These are phyloP conservation scores for Penicillium nucicola DNA, from an alignment of 495 filamentous ascomycete genomes.

Conservation along the genomic window DNA sequence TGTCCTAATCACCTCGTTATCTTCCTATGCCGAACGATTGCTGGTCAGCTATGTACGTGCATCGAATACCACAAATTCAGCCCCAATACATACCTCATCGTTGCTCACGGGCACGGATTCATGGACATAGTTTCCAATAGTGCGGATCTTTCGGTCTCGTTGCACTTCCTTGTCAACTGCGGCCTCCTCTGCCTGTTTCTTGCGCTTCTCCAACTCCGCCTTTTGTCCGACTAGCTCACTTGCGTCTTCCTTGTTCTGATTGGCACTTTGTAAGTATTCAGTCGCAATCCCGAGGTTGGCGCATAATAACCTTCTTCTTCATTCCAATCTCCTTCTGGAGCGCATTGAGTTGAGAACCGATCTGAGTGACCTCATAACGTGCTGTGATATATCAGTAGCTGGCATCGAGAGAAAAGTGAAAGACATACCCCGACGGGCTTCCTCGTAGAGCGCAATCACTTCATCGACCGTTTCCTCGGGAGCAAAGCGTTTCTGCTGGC, in stretches of 20 bases:
- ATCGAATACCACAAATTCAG: background rate
- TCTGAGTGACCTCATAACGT: slow-evolving; percentile 75
- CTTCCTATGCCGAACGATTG: slow-evolving; percentile 49
- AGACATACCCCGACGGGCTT: slow-evolving; percentile 69
- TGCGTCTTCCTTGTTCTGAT: slow-evolving; percentile 79
- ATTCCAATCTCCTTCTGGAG: slow-evolving; percentile 84
- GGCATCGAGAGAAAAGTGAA: background rate
- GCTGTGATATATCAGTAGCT: slow-evolving; percentile 40
- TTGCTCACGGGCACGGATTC: slow-evolving; percentile 86
- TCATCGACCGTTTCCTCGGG: slow-evolving; percentile 83
- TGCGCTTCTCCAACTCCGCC: slow-evolving; percentile 69
- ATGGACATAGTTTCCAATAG: slow-evolving; percentile 92
- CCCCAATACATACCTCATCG: slow-evolving; percentile 59
- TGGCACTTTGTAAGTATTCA: slow-evolving; percentile 1
- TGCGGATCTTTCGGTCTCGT: slow-evolving; percentile 73
- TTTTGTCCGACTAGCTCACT: slow-evolving; percentile 72
- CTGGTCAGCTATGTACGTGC: background rate
- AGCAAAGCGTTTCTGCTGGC: slow-evolving; percentile 76
- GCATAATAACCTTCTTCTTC: slow-evolving; percentile 75
- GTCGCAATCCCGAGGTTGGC: background rate
- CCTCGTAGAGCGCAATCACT: slow-evolving; percentile 82
- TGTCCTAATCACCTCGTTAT: slow-evolving; percentile 70
- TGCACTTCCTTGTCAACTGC: slow-evolving; percentile 70
- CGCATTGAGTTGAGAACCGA: slow-evolving; percentile 78
- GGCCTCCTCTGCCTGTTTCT: slow-evolving; percentile 69